Base-by-base conservation (phyloP, 305 asterid species). In the Solanum aculeatissimum region DNA sequence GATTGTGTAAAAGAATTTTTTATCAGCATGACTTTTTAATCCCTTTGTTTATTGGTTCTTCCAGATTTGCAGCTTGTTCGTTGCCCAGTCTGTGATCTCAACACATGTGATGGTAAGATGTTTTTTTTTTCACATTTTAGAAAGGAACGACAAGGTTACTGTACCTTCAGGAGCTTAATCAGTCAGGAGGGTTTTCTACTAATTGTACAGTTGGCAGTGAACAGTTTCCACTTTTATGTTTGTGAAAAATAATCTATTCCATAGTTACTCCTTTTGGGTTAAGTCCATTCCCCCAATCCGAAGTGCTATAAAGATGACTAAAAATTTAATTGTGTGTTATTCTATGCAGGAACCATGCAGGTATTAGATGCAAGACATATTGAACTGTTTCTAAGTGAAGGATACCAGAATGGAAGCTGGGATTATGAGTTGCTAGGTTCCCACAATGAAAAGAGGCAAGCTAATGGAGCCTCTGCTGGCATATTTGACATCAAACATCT, bases 1-100 rank as follows among this genome's bases (percentile, higher is more conserved):
- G 83, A 21, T 19, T 78, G 66, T 53, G n/a, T 40, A 53, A 78
- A 18, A 78, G 45, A 53, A 32, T 78, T 53, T 78, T 29, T 78
- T 11, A 78, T 78, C 29, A 78, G 27, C 66, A 32, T 78, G 43
- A 53, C 49, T 53, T 32, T 78, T 53, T 18, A 78, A 53, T 12
- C 88, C 87, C 71, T 87, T 81, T 57, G 83, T 68, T 53, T 14
- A 10, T 77, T 53, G 83, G 71, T 78, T 86, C 81, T 63, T 87
- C 85, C 90, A 97, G 98, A 97, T 91, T 88, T 97, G 89, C 99
- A 97, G 93, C 98, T 97, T 81, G 99, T 92, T 53, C 94, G 98
- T 23, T 97, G 99, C 87, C 99, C 98, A 40, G 98, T 95, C 78
- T 97, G 99, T 60, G 97, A 97, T 88, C 93, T 95, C 83, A 94